phyloP scores from a whole-genome alignment of 352 stramenopile genomes.

The Peronospora destructor region DNA sequence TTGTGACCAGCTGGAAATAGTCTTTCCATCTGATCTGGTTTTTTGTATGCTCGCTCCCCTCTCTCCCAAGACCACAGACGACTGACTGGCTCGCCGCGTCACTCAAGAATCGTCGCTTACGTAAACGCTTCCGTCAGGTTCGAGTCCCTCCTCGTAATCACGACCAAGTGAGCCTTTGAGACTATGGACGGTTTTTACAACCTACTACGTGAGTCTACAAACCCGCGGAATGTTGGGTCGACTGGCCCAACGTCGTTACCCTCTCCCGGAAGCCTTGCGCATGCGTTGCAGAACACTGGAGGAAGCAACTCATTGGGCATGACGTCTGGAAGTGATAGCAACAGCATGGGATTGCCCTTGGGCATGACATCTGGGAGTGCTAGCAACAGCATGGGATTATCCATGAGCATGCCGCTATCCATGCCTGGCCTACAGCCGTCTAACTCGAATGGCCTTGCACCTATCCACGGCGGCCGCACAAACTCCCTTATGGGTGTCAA shows the following conservation, averaged over 20 bases:
- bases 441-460: slow-evolving; percentile 38
- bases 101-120: slow-evolving; percentile 38
- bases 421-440: slow-evolving; percentile 43
- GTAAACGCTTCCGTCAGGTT: slow-evolving; percentile 25
- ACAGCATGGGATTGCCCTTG: slow-evolving; percentile 41
- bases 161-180: background rate
- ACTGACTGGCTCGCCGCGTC: slow-evolving; percentile 25
- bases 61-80: slow-evolving; percentile 15
- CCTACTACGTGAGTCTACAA: slow-evolving; percentile 57
- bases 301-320: slow-evolving; percentile 39
- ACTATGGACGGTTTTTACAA: slow-evolving; percentile 78
- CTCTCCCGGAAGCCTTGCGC: slow-evolving; percentile 29
- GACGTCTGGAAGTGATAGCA: slow-evolving; percentile 15
- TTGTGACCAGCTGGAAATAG: background rate
- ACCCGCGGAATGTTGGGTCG: slow-evolving; percentile 35
- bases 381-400: slow-evolving; percentile 33
- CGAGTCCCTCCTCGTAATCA: slow-evolving; percentile 32
- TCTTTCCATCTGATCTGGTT: background rate
- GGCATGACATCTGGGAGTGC: slow-evolving; percentile 28
- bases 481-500: slow-evolving; percentile 62
- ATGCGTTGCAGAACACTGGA: slow-evolving; percentile 29
- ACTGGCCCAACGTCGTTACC: slow-evolving; percentile 19
- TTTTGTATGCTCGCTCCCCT: slow-evolving; percentile 3
- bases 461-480: slow-evolving; percentile 57
- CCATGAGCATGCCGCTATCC: slow-evolving; percentile 47